phyloP scores from a whole-genome alignment of 768 basidiomycete species.

The Russula foetens region DNA sequence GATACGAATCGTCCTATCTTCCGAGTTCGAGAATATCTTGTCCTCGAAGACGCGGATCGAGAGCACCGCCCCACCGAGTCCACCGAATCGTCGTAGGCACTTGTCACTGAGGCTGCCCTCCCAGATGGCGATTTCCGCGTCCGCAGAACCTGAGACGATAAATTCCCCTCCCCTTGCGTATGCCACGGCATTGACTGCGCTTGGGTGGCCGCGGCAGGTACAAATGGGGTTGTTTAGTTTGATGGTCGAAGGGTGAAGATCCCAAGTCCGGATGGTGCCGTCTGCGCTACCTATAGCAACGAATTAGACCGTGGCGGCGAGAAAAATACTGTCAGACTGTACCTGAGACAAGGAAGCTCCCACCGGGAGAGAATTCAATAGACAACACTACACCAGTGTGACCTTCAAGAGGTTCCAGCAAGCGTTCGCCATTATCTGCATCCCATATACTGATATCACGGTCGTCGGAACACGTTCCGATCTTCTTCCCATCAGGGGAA shows the following conservation, averaged over 20 bases:
- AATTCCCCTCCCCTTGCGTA: background rate
- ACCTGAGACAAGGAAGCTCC: constrained; percentile 7
- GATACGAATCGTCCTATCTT: constrained; percentile 10
- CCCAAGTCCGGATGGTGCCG: background rate
- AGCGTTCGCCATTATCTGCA: background rate
- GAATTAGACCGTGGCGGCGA: background rate
- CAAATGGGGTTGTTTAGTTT: background rate
- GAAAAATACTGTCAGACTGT: background rate
- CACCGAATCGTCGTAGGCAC: background rate
- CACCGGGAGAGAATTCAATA: background rate
- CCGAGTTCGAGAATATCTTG: constrained; percentile 9
- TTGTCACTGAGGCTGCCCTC: background rate
- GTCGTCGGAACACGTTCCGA: constrained; percentile 18
- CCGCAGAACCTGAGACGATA: constrained; percentile 7
- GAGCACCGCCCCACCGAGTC: background rate
- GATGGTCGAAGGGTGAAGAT: background rate
- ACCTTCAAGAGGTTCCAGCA: background rate
- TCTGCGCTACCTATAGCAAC: constrained; percentile 5
- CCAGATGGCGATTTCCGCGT: constrained; percentile 5
- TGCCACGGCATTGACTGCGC: constrained; percentile 4
- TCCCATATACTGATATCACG: constrained; percentile 14
- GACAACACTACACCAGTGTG: background rate
- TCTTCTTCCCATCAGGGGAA: constrained; percentile 13
- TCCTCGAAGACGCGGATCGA: background rate
- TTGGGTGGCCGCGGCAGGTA: constrained; percentile 21